phyloP scores from a whole-genome alignment of 805 yeast species.

The Ogataea naganishii region DNA sequence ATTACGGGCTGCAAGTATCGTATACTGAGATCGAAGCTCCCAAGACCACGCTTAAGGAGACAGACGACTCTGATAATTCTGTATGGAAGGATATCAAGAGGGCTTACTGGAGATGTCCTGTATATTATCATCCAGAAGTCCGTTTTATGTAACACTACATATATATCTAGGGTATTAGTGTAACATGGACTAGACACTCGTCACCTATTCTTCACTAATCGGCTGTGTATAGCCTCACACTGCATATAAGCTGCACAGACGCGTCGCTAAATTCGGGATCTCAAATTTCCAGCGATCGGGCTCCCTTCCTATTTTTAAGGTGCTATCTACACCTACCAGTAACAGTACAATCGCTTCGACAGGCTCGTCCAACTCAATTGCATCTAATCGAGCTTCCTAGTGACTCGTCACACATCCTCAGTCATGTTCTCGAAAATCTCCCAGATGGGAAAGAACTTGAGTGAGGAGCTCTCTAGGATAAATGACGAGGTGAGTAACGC shows the following conservation, averaged over 20 bases:
- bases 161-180: no score
- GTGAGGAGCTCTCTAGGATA: conserved; percentile 44
- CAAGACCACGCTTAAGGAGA: conserved; percentile 24
- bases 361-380: neutral
- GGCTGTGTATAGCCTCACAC: no score
- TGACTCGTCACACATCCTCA: conserved; percentile 3
- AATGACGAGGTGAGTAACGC: conserved; percentile 22
- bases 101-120: conserved; percentile 62
- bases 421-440: conserved; percentile 48
- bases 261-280: no score
- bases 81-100: conserved; percentile 58
- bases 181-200: no score
- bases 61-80: conserved; percentile 27
- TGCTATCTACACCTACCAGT: conserved; percentile 1
- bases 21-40: conserved; percentile 45
- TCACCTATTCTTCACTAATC: no score
- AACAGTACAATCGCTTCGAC: neutral
- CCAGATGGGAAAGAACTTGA: conserved; percentile 53
- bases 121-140: conserved; percentile 58
- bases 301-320: no score
- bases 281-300: no score
- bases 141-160: conserved; percentile 27
- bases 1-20: conserved; percentile 66
- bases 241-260: no score
- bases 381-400: neutral